Evolutionary conservation across 306 rosid species (phyloP).

Genomic region (Glycine tomentella): DNA sequence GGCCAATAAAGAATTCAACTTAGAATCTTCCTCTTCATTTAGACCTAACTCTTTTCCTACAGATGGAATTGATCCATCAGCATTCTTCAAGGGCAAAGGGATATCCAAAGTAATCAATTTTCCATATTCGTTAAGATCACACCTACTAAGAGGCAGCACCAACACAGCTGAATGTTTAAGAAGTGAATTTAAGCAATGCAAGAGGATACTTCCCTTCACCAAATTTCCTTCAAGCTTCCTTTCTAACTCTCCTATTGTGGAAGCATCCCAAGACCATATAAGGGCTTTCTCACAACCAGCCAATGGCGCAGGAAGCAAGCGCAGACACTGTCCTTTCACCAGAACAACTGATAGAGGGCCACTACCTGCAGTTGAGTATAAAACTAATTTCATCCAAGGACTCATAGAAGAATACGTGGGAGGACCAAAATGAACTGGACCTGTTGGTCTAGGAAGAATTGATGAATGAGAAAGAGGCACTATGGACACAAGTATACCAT

Average conservation of each 20-base stretch:
- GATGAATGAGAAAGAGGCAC: conserved; percentile 92
- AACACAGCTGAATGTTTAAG: conserved; percentile 86
- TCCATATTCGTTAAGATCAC: conserved; percentile 80
- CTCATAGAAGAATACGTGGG: conserved; percentile 92
- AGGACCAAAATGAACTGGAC: conserved; percentile 96
- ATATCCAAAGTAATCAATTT: conserved; percentile 76
- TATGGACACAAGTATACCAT: conserved; percentile 87
- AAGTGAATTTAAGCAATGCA: conserved; percentile 91
- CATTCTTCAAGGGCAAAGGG: conserved; percentile 89
- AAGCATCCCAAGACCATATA: conserved; percentile 96
- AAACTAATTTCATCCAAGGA: conserved; percentile 98
- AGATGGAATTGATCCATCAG: conserved; percentile 72
- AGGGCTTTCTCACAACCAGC: conserved; percentile 96
- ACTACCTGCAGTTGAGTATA: conserved; percentile 76
- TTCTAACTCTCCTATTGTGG: conserved; percentile 85
- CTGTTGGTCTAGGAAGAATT: conserved; percentile 82
- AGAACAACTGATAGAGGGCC: conserved; percentile 93
- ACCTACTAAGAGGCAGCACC: conserved; percentile 86
- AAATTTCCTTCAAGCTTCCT: conserved; percentile 83
- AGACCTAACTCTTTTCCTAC: conserved; percentile 78
- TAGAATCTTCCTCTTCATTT: conserved; percentile 65
- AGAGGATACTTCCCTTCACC: conserved; percentile 81
- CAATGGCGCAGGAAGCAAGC: conserved; percentile 95
- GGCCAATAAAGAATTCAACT: conserved; percentile 68
- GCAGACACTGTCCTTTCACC: conserved; percentile 94